Percentiles rank a stretch among this genome's conserved stretches.
phyloP scores from a whole-genome alignment of 2,329 filamentous ascomycete species.

The Juglanconis oblonga region DNA sequence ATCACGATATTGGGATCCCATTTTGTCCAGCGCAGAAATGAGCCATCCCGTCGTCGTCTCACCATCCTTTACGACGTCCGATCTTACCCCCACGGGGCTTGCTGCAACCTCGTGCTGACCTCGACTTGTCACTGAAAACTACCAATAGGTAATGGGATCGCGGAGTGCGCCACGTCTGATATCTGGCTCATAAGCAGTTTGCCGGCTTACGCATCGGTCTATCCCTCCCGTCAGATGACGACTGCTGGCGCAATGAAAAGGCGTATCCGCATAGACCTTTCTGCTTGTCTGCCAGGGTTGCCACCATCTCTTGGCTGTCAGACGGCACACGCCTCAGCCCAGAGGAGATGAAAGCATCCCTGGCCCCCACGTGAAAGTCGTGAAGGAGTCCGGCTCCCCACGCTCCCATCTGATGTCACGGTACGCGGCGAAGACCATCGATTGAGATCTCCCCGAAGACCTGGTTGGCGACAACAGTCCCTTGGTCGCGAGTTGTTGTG shows the following conservation, averaged over 20 bases:
- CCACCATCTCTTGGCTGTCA: not conserved
- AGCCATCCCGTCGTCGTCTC: not conserved
- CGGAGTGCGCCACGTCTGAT: slow-evolving; percentile 12
- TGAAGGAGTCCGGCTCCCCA: no score
- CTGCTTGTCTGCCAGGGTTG: not conserved
- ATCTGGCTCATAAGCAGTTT: slow-evolving; percentile 1
- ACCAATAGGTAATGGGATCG: not conserved
- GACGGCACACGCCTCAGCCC: no score
- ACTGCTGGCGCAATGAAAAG: not conserved
- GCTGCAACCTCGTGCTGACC: slow-evolving; percentile 10
- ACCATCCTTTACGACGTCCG: not conserved
- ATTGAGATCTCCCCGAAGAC: no score
- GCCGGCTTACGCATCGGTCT: slow-evolving; percentile 9
- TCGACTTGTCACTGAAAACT: not conserved
- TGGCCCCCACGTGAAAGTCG: no score
- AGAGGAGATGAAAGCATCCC: no score
- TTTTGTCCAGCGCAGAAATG: not conserved
- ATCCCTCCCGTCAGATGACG: slow-evolving; percentile 14
- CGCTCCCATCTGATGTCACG: no score
- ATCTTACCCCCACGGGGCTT: slow-evolving; percentile 7
- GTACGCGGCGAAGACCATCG: no score
- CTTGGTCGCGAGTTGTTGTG: not conserved
- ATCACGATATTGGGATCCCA: not conserved
- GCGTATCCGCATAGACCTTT: not conserved
- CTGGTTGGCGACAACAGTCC: not conserved